Evolutionary conservation across 164 flowering plant genomes (phyloP), one percentile per base, ranked within the genome.

Genomic region (Dillenia turbinata): DNA sequence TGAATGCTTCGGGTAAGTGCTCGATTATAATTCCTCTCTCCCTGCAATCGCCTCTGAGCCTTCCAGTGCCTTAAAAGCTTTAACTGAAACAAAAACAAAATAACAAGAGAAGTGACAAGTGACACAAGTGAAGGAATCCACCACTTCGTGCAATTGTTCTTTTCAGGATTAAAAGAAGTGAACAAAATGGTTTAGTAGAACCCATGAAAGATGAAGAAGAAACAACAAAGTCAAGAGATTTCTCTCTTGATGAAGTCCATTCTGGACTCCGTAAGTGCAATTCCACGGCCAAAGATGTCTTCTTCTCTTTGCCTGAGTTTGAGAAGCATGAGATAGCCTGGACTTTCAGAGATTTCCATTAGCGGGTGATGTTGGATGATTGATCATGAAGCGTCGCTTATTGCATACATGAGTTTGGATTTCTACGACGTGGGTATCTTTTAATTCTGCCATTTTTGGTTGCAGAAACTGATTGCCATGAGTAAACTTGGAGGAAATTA

Each of bases 351-450:
- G 14, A 49, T 49, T 11, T 49, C 52, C 52, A 49, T 49, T 49
- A 49, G 52, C 10, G 52, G 52, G 52, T 49, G 15, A 12, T 49
- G 52, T 49, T 48, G 52, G 13, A 49, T 49, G 40, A 33, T 33
- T 4, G 40, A 33, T 49, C 5, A 12, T n/a, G 8, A 49, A n/a
- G 7, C 11, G 52, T 12, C 15, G 13, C 15, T 49, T n/a, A 49
- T 49, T n/a, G 52, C 52, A 49, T 9, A 49, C 14, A 9, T 49
- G 52, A 49, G 52, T 49, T 49, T 49, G 85, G 69, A 89, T 92
- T 74, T 86, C 91, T 1, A 92, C 86, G 1, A 87, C 58, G 65
- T 91, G 94, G 62, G 84, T 22, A 47, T 84, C 81, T 58, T 74
- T 79, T 15, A 26, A 52, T 68, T 84, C 77, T 15, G 74, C 92